These are phyloP conservation scores for Microbotryomycetes sp. DNA, from an alignment of 1,284 basidiomycete genomes.

Conservation along the genomic window DNA sequence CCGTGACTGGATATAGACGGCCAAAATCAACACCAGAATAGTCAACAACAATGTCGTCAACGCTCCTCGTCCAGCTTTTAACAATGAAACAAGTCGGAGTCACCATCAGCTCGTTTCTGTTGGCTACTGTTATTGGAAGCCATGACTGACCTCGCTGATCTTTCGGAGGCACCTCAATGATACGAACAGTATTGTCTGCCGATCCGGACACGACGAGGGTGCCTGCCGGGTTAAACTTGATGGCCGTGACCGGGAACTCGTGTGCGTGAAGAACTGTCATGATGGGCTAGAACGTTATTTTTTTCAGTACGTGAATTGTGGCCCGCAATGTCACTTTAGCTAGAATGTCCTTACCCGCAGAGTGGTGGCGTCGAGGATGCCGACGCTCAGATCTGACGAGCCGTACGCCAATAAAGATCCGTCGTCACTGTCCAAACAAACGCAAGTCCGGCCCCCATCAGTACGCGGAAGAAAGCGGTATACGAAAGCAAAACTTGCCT, in stretches of 20 bases:
- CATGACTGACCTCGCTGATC: neutral
- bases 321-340: no score
- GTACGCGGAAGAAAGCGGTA: no score
- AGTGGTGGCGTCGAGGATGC: conserved; percentile 72
- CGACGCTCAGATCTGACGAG: conserved; percentile 76
- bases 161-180: conserved; percentile 61
- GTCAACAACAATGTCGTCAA: neutral
- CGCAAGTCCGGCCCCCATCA: no score
- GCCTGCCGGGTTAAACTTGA: conserved; percentile 78
- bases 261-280: conserved; percentile 85
- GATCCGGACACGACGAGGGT: conserved; percentile 82
- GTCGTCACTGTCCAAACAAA: conserved; percentile 51
- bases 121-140: no score
- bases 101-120: no score
- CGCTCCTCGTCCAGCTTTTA: neutral
- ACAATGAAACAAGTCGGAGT: neutral
- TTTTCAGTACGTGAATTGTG: no score
- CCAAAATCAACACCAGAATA: neutral
- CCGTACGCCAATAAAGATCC: conserved; percentile 79
- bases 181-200: conserved; percentile 79
- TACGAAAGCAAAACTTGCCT: conserved; percentile 63
- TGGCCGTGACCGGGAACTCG: conserved; percentile 84
- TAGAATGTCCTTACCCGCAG: conserved; percentile 57
- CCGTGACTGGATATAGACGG: neutral
- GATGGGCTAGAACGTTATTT: conserved; percentile 55